These are phyloP conservation scores for Schwanniomyces vanrijiae DNA, from an alignment of 805 yeast species.

Conservation along the genomic window DNA sequence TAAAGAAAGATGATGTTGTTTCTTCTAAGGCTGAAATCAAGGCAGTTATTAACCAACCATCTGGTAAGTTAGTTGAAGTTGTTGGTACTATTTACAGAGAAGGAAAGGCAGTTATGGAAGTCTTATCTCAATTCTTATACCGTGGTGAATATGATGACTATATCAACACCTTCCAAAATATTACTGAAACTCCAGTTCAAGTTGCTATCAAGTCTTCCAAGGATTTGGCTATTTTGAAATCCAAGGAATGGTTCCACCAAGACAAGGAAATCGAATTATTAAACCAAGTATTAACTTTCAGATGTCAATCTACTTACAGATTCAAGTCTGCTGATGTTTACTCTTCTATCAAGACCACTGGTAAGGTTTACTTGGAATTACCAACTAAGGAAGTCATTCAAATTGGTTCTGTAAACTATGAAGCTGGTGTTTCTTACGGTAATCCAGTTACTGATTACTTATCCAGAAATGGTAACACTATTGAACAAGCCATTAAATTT, in stretches of 20 bases:
- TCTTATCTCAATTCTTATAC: constrained; percentile 92
- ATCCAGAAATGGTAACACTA: constrained; percentile 85
- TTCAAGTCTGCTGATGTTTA: constrained; percentile 76
- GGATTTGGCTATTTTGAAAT: constrained; percentile 88
- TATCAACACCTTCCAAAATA: constrained; percentile 88
- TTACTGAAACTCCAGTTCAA: constrained; percentile 83
- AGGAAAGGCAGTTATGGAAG: constrained; percentile 84
- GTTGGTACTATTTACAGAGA: constrained; percentile 83
- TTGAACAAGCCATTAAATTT: constrained; percentile 90
- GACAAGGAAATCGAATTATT: constrained; percentile 68
- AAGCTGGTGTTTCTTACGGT: constrained; percentile 91
- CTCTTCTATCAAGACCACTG: constrained; percentile 78
- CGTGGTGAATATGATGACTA: constrained; percentile 88
- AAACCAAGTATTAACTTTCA: constrained; percentile 80
- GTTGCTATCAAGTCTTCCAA: constrained; percentile 69
- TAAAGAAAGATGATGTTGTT: constrained; percentile 85
- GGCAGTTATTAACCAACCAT: constrained; percentile 85
- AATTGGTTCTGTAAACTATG: constrained; percentile 81
- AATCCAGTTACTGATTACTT: constrained; percentile 96
- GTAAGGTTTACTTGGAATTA: constrained; percentile 82
- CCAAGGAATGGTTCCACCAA: constrained; percentile 97
- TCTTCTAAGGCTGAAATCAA: constrained; percentile 79
- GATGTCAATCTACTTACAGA: constrained; percentile 80
- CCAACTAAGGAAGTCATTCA: constrained; percentile 88
- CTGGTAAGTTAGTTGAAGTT: constrained; percentile 96